Percentiles rank a stretch among this genome's conserved stretches.
Evolutionary conservation across 805 yeast genomes (phyloP).

Genomic region (Danielia reshetovae): DNA sequence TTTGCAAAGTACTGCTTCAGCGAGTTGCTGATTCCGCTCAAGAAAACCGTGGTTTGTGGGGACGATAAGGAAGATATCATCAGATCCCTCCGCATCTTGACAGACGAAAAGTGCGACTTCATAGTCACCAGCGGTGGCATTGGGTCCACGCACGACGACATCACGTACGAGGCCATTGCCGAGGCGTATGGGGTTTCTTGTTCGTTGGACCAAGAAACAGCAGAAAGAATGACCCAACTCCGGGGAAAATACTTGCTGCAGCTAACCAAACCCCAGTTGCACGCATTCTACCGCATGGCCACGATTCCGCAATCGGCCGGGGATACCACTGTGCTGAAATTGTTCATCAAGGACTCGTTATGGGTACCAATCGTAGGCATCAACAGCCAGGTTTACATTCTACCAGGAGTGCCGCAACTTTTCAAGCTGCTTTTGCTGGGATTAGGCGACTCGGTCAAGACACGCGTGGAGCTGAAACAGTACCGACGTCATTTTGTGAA

Average conservation of each 20-base stretch:
- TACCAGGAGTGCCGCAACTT: constrained; percentile 83
- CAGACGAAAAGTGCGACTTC: constrained; percentile 51
- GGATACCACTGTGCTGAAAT: constrained; percentile 36
- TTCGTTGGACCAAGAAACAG: constrained; percentile 53
- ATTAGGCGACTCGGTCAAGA: constrained; percentile 32
- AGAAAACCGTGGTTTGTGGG: constrained; percentile 67
- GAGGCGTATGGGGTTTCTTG: constrained; percentile 53
- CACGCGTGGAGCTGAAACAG: constrained; percentile 20
- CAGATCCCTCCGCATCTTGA: constrained; percentile 46
- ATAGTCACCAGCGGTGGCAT: constrained; percentile 71
- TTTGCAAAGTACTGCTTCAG: constrained; percentile 70
- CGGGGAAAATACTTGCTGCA: constrained; percentile 32
- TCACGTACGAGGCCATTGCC: constrained; percentile 75
- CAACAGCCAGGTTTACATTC: constrained; percentile 58
- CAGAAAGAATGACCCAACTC: constrained; percentile 53
- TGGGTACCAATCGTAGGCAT: constrained; percentile 86
- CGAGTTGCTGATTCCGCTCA: constrained; percentile 58
- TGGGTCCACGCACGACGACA: constrained; percentile 90
- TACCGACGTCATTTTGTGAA: constrained; percentile 53
- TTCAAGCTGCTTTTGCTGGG: constrained; percentile 53
- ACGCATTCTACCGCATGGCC: constrained; percentile 77
- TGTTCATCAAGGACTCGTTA: constrained; percentile 42
- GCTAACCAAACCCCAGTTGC: constrained; percentile 40
- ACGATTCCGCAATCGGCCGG: constrained; percentile 49
- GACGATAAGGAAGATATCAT: constrained; percentile 69